These are phyloP conservation scores for Apocynum venetum DNA, from an alignment of 257 asterid species.

Conservation along the genomic window DNA sequence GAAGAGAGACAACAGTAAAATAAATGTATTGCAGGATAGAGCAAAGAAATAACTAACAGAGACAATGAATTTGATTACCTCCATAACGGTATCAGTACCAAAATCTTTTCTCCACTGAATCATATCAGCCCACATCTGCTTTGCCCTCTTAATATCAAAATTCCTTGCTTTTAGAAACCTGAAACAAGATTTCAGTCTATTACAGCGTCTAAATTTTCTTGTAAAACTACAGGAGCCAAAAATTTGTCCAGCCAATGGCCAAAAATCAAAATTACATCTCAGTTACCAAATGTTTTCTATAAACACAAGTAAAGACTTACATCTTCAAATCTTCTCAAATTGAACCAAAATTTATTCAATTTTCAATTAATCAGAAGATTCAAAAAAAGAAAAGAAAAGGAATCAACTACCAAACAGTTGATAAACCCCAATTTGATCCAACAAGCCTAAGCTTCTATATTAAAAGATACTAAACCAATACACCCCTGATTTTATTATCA, in stretches of 20 bases:
- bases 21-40: neutral
- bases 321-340: too few relatives aligned
- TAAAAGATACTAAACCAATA: neutral
- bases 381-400: neutral
- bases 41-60: neutral
- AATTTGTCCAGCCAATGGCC: neutral
- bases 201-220: neutral
- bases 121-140: slow-evolving; percentile 99
- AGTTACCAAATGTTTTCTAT: neutral
- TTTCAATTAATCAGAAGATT: too few relatives aligned
- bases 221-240: neutral
- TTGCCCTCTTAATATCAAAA: slow-evolving; percentile 79
- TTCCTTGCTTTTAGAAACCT: slow-evolving; percentile 95
- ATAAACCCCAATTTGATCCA: neutral
- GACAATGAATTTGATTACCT: slow-evolving; percentile 36
- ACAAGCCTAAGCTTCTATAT: neutral
- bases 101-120: slow-evolving; percentile 95
- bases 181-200: slow-evolving; percentile 15
- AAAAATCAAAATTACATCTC: neutral
- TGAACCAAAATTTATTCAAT: too few relatives aligned
- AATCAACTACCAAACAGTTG: neutral
- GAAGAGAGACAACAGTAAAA: neutral
- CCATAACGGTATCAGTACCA: slow-evolving; percentile 69
- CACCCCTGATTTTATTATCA: neutral
- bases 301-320: neutral